These are phyloP conservation scores for Trichosanthes cucumerina DNA, from an alignment of 306 rosid genomes.

Conservation along the genomic window DNA sequence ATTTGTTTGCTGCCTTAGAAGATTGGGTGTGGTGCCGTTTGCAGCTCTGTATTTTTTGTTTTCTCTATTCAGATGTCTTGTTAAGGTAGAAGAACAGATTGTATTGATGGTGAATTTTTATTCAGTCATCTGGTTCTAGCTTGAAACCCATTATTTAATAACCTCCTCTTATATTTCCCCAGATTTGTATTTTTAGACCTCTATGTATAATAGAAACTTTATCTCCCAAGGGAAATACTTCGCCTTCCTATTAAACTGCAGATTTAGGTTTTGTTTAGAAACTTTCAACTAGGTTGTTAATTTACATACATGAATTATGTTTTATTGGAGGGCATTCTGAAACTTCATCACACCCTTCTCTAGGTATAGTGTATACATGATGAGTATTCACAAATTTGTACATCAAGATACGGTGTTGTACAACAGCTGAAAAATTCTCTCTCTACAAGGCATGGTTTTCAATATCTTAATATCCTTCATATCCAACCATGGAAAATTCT, in stretches of 20 bases:
- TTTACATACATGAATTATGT: background rate
- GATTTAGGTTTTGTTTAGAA: background rate
- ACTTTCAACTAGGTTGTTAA: background rate
- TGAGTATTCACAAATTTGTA: conserved; percentile 13
- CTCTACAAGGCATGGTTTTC: background rate
- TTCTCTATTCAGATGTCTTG: background rate
- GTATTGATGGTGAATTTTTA: background rate
- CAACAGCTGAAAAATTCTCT: conserved; percentile 1
- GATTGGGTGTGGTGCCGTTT: background rate
- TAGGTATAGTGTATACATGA: conserved; percentile 4
- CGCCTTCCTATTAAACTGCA: background rate
- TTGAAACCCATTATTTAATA: background rate
- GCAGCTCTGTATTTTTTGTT: background rate
- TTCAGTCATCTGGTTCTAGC: background rate
- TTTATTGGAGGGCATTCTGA: background rate
- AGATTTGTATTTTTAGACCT: background rate
- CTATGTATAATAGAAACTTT: background rate
- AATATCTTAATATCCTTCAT: background rate
- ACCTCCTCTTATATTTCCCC: background rate
- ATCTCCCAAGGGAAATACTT: background rate
- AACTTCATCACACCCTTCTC: conserved; percentile 11
- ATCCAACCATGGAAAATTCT: conserved; percentile 2
- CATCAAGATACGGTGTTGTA: background rate
- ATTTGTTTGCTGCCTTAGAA: background rate
- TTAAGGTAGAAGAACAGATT: background rate